Evolutionary conservation across 176 grass and related monocot genomes (phyloP).

Genomic region (Areca catechu): DNA sequence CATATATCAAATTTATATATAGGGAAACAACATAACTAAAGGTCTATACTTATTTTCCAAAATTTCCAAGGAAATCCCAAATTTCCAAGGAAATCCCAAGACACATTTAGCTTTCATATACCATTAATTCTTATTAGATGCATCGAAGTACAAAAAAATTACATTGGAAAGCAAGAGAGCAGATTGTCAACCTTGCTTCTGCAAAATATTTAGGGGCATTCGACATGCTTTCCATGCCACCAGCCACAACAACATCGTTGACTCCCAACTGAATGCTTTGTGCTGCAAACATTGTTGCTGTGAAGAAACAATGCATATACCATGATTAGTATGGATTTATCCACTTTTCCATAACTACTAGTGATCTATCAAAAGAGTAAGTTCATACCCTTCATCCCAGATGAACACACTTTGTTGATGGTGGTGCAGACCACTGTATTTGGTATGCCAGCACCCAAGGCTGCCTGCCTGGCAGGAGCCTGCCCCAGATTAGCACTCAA

Average conservation of each 20-base stretch:
- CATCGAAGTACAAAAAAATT: no score
- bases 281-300: conserved; percentile 78
- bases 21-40: no score
- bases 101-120: neutral
- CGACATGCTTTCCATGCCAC: conserved; percentile 99
- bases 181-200: conserved; percentile 45
- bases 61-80: neutral
- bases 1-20: no score
- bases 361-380: no score
- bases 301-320: conserved; percentile 3
- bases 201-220: conserved; percentile 78
- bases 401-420: conserved; percentile 91
- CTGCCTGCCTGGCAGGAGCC: conserved; percentile 82
- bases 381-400: conserved; percentile 70
- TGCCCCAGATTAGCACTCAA: conserved; percentile 92
- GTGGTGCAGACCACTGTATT: conserved; percentile 77
- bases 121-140: no score
- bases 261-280: conserved; percentile 86
- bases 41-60: no score
- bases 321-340: no score
- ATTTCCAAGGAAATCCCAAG: neutral
- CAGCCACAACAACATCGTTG: conserved; percentile 74
- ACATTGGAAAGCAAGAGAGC: neutral
- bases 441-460: conserved; percentile 73
- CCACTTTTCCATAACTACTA: no score